Percentiles rank a stretch among this genome's conserved stretches.
phyloP scores from a whole-genome alignment of 2,329 filamentous ascomycete species.

The Tolypocladium cylindrosporum region DNA sequence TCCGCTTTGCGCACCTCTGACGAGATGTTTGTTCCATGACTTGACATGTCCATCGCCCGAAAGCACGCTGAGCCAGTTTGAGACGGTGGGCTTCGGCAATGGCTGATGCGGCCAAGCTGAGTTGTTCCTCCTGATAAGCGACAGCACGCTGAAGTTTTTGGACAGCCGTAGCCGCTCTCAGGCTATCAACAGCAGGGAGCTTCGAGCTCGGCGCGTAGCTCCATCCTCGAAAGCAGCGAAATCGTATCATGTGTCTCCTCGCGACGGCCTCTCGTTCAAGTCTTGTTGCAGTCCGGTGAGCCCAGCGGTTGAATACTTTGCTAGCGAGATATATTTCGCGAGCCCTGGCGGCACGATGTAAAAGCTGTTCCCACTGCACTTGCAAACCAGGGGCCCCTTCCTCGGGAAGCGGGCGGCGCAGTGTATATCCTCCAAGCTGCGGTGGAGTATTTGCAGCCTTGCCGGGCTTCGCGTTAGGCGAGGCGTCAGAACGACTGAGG shows the following conservation, averaged over 20 bases:
- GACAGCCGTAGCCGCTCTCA: slow-evolving; percentile 17
- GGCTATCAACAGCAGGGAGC: slow-evolving; percentile 17
- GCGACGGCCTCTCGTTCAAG: slow-evolving; percentile 57
- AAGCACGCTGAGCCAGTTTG: slow-evolving; percentile 8
- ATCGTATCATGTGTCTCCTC: slow-evolving; percentile 59
- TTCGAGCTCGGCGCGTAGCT: slow-evolving; percentile 20
- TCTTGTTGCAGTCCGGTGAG: slow-evolving; percentile 52
- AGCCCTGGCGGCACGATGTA: slow-evolving; percentile 48
- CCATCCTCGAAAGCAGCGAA: slow-evolving; percentile 29
- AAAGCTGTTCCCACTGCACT: slow-evolving; percentile 10
- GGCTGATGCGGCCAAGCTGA: slow-evolving; percentile 13
- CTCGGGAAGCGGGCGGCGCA: neutral
- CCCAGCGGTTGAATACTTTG: slow-evolving; percentile 45
- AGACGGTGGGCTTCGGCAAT: slow-evolving; percentile 11
- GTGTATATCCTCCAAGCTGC: neutral
- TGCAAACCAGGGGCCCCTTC: neutral
- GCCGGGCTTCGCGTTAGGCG: neutral
- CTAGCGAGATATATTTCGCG: slow-evolving; percentile 51
- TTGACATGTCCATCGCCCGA: slow-evolving; percentile 18
- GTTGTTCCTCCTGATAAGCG: slow-evolving; percentile 14
- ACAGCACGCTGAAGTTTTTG: slow-evolving; percentile 24
- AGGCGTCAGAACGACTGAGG: neutral
- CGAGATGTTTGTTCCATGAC: slow-evolving; percentile 11
- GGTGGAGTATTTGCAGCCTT: neutral
- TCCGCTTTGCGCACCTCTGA: slow-evolving; percentile 8